Conservation (phyloP, 2,329 filamentous ascomycete species). For the Diaporthe australafricana region DNA sequence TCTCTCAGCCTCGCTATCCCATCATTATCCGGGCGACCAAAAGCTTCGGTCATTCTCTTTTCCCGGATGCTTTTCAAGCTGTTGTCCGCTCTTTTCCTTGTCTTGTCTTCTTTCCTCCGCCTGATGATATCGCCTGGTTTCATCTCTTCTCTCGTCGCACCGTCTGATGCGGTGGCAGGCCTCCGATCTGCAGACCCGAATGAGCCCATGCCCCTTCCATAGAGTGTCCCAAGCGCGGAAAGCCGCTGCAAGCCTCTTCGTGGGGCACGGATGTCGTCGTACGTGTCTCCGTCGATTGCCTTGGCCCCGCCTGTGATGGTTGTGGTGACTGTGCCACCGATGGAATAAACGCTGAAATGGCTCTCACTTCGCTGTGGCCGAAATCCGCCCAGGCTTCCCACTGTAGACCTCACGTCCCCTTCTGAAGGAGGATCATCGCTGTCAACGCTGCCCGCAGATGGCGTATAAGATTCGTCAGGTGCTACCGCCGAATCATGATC, state of each 20-base stretch:
- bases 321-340: not conserved
- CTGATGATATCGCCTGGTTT: conserved; percentile 44
- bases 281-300: not conserved
- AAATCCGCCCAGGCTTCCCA: not conserved
- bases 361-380: conserved; percentile 12
- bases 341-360: conserved; percentile 14
- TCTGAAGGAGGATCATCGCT: not conserved
- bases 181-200: conserved; percentile 32
- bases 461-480: not conserved
- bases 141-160: conserved; percentile 33
- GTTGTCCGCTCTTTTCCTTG: conserved; percentile 40
- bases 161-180: not conserved
- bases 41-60: conserved; percentile 24
- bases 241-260: conserved; percentile 31
- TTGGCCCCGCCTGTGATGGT: not conserved
- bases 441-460: not conserved
- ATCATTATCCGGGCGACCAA: not conserved
- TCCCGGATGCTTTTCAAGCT: conserved; percentile 14
- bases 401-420: not conserved
- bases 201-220: conserved; percentile 31
- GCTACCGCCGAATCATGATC: not conserved
- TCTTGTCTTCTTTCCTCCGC: conserved; percentile 48
- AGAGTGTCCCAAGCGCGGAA: conserved; percentile 35
- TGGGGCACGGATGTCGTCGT: not conserved
- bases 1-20: not conserved